Base-by-base conservation (phyloP, 164 flowering plant genomes). In the Liquidambar formosana region DNA sequence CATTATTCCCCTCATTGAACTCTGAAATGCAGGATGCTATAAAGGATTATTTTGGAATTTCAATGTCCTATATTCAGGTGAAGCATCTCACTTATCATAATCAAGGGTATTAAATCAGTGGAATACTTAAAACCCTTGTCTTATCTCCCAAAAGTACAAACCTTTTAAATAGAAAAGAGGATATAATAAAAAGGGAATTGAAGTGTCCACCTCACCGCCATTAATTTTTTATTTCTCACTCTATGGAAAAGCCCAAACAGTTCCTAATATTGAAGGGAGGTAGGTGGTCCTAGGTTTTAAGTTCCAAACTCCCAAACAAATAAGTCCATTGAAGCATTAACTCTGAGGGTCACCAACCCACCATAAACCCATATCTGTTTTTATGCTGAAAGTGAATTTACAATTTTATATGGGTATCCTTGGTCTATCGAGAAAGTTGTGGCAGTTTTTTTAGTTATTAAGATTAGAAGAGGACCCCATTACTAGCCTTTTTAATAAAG, bases 231-330 rank as follows among this genome's bases (percentile, higher is more conserved):
- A n/a, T 9, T 15, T 59, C 10, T 10, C 27, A 59, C 21, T 28
- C 33, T 27, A 57, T 57, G 5, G 0, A 57, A 8, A 27, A 1
- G 5, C 60, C 33, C 23, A 12, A 5, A 25, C 11, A 10, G 11
- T 22, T 11, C 11, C 13, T 11, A 4, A 21, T 21, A 12, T 46
- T 21, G 65, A 14, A 0, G 22, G 49, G n/a, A n/a, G 57, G 57
- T 57, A 16, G 57, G 64, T 60, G 38, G 61, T 69, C 62, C 66
- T 70, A 63, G 44, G 73, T 63, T 70, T 70, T n/a, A 23, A 33
- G 61, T 26, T 25, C 10, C 61, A 63, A 54, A 63, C 66, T 26
- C 18, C 10, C 61, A 63, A 54, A 63, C 66, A 70, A 70, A 70
- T 71, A 28, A 71, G 56, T 61, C 67, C 66, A 70, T 38, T 53